Evolutionary conservation across 2,329 filamentous ascomycete species (phyloP).

Genomic region (Hymenoscyphus fructigenus): DNA sequence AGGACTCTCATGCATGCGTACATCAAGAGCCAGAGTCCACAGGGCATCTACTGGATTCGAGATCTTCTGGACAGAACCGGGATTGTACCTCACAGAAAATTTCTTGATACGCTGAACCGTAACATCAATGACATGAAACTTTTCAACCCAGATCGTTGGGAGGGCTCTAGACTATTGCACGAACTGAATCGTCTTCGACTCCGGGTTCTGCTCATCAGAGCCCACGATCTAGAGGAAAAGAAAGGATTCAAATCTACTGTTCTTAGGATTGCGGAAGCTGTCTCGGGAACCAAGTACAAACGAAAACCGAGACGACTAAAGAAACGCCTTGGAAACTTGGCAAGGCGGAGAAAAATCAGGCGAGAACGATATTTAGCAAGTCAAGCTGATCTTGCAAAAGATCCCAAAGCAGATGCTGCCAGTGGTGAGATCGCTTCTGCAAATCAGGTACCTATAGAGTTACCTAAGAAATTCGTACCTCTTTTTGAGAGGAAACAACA

Average conservation of each 20-base stretch:
- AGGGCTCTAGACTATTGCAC: neutral
- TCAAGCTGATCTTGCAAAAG: neutral
- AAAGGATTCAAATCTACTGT: neutral
- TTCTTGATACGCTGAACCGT: constrained; percentile 25
- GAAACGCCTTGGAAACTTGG: neutral
- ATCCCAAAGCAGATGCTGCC: neutral
- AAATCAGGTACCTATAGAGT: neutral
- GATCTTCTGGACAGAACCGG: constrained; percentile 4
- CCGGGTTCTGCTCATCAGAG: neutral
- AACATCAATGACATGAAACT: constrained; percentile 11
- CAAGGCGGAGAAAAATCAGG: neutral
- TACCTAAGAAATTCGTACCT: neutral
- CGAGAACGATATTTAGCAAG: neutral
- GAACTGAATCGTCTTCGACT: neutral
- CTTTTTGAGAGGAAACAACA: neutral
- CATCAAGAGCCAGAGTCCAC: constrained; percentile 24
- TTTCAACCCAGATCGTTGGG: neutral
- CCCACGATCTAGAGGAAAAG: neutral
- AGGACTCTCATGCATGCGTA: constrained; percentile 33
- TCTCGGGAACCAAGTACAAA: neutral
- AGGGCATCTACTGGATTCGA: constrained; percentile 31
- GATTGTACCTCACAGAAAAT: constrained; percentile 26
- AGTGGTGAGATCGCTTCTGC: neutral
- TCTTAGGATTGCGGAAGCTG: neutral
- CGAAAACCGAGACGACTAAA: neutral